These are phyloP conservation scores for Colletotrichum shisoi DNA, from an alignment of 2,329 filamentous ascomycete genomes.

Conservation along the genomic window DNA sequence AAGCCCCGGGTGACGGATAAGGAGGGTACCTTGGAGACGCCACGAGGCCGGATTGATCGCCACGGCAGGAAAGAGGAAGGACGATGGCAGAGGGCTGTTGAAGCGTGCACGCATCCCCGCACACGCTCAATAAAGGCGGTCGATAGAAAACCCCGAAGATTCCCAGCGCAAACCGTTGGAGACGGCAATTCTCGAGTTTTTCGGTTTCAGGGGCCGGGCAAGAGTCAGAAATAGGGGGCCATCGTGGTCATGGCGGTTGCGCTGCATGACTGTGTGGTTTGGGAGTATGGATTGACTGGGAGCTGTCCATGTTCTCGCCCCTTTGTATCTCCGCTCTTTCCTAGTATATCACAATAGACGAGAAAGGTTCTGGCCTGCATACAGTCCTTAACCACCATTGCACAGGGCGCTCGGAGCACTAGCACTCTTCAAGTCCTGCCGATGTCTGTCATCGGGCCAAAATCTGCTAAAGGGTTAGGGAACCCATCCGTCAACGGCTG, in stretches of 20 bases:
- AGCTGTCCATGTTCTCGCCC: slow-evolving; percentile 14
- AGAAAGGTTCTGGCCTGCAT: slow-evolving; percentile 28
- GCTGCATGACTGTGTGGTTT: slow-evolving; percentile 22
- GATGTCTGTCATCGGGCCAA: slow-evolving; percentile 29
- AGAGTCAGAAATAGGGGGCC: slow-evolving; percentile 30
- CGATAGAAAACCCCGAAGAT: slow-evolving; percentile 21
- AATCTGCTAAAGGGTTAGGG: slow-evolving; percentile 10
- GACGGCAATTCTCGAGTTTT: slow-evolving; percentile 6
- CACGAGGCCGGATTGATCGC: slow-evolving; percentile 19
- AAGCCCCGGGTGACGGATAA: slow-evolving; percentile 21
- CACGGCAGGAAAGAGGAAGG: slow-evolving; percentile 1
- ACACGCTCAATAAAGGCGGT: not conserved
- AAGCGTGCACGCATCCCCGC: slow-evolving; percentile 15
- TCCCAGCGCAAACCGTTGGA: slow-evolving; percentile 25
- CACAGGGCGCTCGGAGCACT: slow-evolving; percentile 20
- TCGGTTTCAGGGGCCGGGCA: slow-evolving; percentile 32
- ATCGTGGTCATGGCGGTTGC: slow-evolving; percentile 19
- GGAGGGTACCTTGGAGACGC: slow-evolving; percentile 12
- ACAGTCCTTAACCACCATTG: slow-evolving; percentile 17
- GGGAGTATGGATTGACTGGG: slow-evolving; percentile 17
- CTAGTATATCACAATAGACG: slow-evolving; percentile 9
- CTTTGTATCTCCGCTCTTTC: slow-evolving; percentile 13
- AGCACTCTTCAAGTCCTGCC: slow-evolving; percentile 10
- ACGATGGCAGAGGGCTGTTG: slow-evolving; percentile 25
- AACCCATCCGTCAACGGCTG: slow-evolving; percentile 22